Base-by-base conservation (phyloP, 768 basidiomycete genomes). In the Hydnum rufescens region DNA sequence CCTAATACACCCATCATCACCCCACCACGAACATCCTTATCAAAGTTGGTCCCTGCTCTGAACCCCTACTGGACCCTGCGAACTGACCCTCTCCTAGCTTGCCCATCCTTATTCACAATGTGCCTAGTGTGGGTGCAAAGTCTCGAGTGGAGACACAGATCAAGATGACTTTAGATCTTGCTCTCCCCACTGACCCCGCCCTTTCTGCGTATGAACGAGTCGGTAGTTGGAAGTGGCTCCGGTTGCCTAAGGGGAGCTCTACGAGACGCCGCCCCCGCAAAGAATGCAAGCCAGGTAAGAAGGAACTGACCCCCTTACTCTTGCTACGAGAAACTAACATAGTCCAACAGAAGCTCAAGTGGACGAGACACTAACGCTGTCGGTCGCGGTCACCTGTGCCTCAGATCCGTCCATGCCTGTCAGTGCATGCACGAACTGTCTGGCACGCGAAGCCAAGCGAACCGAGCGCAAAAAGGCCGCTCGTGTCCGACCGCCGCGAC, bases 141-240 rank as follows among this genome's bases (percentile, higher is more conserved):
- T 88, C 84, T 46, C 76, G 89, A 31, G 89, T 93, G n/a, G 89
- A 93, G 64, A 93, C 89, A 2, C 89, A 93, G 69, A 79, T 93
- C 48, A 78, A 88, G 61, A 75, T 92, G 36, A 76, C 80, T 2
- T 70, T 93, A 34, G 82, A 88, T 61, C 70, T 87, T 48, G 81
- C 48, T 31, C 52, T 53, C 47, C 57, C 36, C 5, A 13, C 36
- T 52, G 23, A 19, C 43, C 16, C 23, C 1, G 70, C 71, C 4
- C 75, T 82, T 57, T 18, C 42, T 22, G 22, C 47, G 57, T 86
- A 86, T 58, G 79, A 84, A 59, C 75, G 77, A 34, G 75, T 93
- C 16, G 88, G 85, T n/a, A 81, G 78, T 3, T 93, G 87, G 85
- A 84, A 81, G 62, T 87, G 83, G 78, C 65, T 93, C 28, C 76